phyloP scores from a whole-genome alignment of 805 yeast species.

The Komagataella pseudopastoris region DNA sequence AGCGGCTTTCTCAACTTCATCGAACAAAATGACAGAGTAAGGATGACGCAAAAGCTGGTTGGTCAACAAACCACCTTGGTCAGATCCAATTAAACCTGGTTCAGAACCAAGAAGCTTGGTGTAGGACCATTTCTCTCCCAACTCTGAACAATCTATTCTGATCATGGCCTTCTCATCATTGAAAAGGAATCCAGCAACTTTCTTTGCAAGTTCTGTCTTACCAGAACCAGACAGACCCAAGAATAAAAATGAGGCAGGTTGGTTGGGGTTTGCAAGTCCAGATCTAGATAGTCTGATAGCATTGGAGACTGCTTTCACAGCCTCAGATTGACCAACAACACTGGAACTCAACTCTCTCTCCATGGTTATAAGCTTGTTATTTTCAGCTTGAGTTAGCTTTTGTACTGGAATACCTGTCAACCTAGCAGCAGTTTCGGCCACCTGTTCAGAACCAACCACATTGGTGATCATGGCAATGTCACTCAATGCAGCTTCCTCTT shows the following conservation, averaged over 20 bases:
- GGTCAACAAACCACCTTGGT: constrained; percentile 93
- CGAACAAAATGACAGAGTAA: constrained; percentile 90
- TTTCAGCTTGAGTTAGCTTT: constrained; percentile 91
- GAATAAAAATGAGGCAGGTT: constrained; percentile 92
- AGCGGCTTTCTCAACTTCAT: constrained; percentile 97
- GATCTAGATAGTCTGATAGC: constrained; percentile 89
- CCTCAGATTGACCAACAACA: constrained; percentile 94
- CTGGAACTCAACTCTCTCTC: constrained; percentile 68
- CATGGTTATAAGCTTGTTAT: constrained; percentile 87
- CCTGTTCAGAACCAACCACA: constrained; percentile 57
- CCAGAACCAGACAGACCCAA: constrained; percentile 96
- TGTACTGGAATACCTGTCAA: constrained; percentile 94
- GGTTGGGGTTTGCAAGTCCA: constrained; percentile 91
- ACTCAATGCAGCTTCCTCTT: constrained; percentile 35
- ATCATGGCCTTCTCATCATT: constrained; percentile 95
- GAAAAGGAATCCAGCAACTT: constrained; percentile 89
- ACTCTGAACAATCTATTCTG: constrained; percentile 94
- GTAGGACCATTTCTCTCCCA: constrained; percentile 90
- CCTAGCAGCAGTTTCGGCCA: constrained; percentile 76
- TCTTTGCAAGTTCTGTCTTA: constrained; percentile 96
- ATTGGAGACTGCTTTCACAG: constrained; percentile 91
- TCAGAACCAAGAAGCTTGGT: constrained; percentile 94
- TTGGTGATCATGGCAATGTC: constrained; percentile 66
- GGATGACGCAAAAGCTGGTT: constrained; percentile 87
- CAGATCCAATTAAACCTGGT: constrained; percentile 94